Base-by-base conservation (phyloP, 306 rosid genomes). In the Ammopiptanthus mongolicus region DNA sequence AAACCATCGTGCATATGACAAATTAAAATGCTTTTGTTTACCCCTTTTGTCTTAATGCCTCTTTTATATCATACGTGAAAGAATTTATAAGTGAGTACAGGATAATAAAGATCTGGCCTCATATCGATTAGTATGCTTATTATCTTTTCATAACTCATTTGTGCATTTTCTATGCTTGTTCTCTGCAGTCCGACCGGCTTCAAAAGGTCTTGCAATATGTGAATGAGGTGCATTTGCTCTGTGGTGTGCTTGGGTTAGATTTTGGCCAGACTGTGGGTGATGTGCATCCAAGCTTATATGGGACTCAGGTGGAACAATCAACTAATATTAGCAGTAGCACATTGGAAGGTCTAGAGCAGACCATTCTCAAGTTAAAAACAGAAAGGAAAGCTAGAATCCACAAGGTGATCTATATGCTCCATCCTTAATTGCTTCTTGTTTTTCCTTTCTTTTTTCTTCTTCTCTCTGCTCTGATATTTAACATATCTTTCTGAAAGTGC, bases 221-320 rank as follows among this genome's bases (percentile, higher is more conserved):
- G 74, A 90, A 91, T 21, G 96, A 95, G 88, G 98, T 95, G 81
- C 98, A 95, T 81, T 80, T 88, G 70, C 89, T 95, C 19, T 91
- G 97, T 22, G 87, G 97, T 5, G 86, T 95, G 71, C 98, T 95
- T 85, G 88, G 92, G 62, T 82, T 90, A 84, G 98, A 90, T 82
- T 95, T 95, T 53, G 88, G 96, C 58, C 94, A 88, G 74, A 91
- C 92, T 11, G 97, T 90, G 14, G 88, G 84, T 68, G 91, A 91
- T 8, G 97, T 95, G 48, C 92, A 95, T 95, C 97, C 97, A 48
- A 95, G 98, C 86, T 87, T 95, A 87, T 91, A 86, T 2, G 85
- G 85, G 74, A 73, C 88, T 17, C 83, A 83, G 65, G 47, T 79
- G 56, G 97, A 95, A 74, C 98, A 91, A 50, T 80, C 97, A 0